A percentile compares a stretch with the other conserved stretches of the same genome.
Evolutionary conservation across 164 flowering plant genomes (phyloP).

Genomic region (Warburgia ugandensis): DNA sequence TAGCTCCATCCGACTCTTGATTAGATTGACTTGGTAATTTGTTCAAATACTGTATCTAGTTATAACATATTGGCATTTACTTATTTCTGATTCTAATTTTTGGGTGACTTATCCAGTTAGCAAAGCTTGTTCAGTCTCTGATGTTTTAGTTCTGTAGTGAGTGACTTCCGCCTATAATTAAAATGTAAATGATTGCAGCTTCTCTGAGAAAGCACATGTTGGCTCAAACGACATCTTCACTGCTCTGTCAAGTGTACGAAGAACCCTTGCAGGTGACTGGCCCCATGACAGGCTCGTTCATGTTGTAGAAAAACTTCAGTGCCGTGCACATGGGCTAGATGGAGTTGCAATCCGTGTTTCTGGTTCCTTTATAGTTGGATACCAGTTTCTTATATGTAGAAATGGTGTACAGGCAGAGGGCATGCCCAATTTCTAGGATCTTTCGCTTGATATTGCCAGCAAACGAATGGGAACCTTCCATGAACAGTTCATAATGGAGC

Average conservation of each 20-base stretch:
- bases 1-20: too few relatives aligned
- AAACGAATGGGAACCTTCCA: slow-evolving; percentile 76
- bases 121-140: too few relatives aligned
- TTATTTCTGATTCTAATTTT: too few relatives aligned
- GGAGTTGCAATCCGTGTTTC: slow-evolving; percentile 86
- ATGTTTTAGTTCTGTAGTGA: too few relatives aligned
- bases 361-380: slow-evolving; percentile 80
- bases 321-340: slow-evolving; percentile 76
- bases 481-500: slow-evolving; percentile 87
- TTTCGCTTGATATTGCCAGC: slow-evolving; percentile 53
- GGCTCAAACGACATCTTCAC: slow-evolving; percentile 67
- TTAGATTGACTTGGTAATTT: too few relatives aligned
- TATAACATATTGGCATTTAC: too few relatives aligned
- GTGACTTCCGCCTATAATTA: too few relatives aligned
- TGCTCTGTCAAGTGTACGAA: slow-evolving; percentile 48
- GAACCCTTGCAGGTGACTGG: slow-evolving; percentile 80
- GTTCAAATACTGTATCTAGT: too few relatives aligned
- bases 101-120: too few relatives aligned
- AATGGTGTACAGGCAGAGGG: slow-evolving; percentile 90
- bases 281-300: slow-evolving; percentile 87
- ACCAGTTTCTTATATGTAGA: slow-evolving; percentile 88
- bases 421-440: slow-evolving; percentile 73
- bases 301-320: slow-evolving; percentile 90
- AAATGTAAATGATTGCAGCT: too few relatives aligned
- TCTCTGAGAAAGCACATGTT: slow-evolving; percentile 48